Evolutionary conservation across 2,329 filamentous ascomycete species (phyloP).

Genomic region (Ophiostoma tasmaniense): DNA sequence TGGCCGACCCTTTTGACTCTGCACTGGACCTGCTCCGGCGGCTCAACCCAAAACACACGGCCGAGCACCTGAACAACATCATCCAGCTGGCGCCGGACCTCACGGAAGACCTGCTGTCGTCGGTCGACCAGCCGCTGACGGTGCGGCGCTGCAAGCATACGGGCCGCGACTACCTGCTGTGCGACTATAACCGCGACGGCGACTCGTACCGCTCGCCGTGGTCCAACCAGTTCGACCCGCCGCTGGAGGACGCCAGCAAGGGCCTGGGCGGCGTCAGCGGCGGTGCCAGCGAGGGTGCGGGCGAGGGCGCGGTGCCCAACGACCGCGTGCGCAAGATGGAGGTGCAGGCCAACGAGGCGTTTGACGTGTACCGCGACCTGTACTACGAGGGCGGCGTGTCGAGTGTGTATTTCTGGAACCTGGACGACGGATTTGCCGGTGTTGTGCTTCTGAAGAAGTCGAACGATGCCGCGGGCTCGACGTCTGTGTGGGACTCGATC

Average conservation of each 20-base stretch:
- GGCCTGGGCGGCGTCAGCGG: constrained; percentile 42
- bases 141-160: constrained; percentile 79
- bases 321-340: constrained; percentile 92
- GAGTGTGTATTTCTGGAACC: constrained; percentile 95
- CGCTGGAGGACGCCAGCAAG: constrained; percentile 54
- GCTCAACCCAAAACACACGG: constrained; percentile 87
- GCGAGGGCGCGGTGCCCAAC: constrained; percentile 78
- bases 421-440: constrained; percentile 95
- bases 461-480: constrained; percentile 49
- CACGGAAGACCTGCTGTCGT: constrained; percentile 94
- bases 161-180: constrained; percentile 91
- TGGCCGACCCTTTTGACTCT: constrained; percentile 63
- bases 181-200: constrained; percentile 99
- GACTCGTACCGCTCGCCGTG: constrained; percentile 98
- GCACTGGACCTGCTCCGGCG: constrained; percentile 94
- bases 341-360: constrained; percentile 85
- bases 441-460: constrained; percentile 91
- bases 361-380: constrained; percentile 92
- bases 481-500: constrained; percentile 82
- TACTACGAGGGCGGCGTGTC: constrained; percentile 96
- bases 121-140: constrained; percentile 89
- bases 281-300: constrained; percentile 49
- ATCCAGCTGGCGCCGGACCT: constrained; percentile 83
- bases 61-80: constrained; percentile 78
- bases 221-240: constrained; percentile 96